These are phyloP conservation scores for Boletus sp. DNA, from an alignment of 1,284 basidiomycete species.

Conservation along the genomic window DNA sequence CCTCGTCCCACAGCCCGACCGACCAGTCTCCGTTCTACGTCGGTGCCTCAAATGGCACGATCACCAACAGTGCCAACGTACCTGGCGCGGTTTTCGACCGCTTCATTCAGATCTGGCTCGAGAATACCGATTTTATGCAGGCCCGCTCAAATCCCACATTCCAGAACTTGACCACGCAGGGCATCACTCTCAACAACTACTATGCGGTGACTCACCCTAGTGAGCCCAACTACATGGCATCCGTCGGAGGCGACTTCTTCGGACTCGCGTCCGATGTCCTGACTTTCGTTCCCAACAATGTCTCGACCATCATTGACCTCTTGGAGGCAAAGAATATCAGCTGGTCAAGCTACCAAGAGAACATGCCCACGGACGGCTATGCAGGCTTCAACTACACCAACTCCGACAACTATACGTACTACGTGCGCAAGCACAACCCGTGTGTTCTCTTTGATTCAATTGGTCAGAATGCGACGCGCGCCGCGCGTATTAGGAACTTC, in stretches of 20 bases:
- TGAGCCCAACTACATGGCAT: conserved; percentile 63
- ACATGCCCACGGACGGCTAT: conserved; percentile 61
- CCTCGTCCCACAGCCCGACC: conserved; percentile 30
- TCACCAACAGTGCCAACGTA: conserved; percentile 31
- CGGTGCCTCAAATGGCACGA: conserved; percentile 33
- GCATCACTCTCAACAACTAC: conserved; percentile 55
- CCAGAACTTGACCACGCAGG: conserved; percentile 52
- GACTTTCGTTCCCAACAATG: conserved; percentile 42
- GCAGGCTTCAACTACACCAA: conserved; percentile 52
- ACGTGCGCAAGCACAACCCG: conserved; percentile 66
- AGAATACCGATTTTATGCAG: conserved; percentile 57
- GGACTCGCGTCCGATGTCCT: conserved; percentile 57
- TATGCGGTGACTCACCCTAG: conserved; percentile 67
- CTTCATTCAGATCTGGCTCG: conserved; percentile 60
- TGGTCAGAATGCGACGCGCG: conserved; percentile 45
- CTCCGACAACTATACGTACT: conserved; percentile 49
- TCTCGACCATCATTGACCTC: conserved; percentile 65
- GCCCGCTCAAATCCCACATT: conserved; percentile 48
- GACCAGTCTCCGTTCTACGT: conserved; percentile 34
- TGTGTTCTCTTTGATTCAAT: conserved; percentile 57
- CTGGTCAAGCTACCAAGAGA: conserved; percentile 64
- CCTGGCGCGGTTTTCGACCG: conserved; percentile 57
- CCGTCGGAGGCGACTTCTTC: conserved; percentile 61
- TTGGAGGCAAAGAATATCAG: conserved; percentile 61
- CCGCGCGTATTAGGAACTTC: conserved; percentile 63